phyloP scores from a whole-genome alignment of 83 land plant species.

The Picea abies region DNA sequence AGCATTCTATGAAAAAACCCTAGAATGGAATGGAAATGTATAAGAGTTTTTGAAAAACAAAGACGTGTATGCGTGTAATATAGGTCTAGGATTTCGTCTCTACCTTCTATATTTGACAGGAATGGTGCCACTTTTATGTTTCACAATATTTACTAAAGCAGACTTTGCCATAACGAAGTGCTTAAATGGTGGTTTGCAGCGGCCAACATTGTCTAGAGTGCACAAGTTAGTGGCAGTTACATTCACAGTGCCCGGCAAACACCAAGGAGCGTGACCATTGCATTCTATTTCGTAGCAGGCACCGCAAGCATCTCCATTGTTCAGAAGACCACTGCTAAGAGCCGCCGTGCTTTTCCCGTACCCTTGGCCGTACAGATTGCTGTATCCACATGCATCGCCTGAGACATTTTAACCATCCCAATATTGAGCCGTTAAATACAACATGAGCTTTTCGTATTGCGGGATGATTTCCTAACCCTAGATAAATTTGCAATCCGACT shows the following conservation, averaged over 20 bases:
- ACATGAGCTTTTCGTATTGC: too few relatives aligned
- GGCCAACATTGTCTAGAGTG: constrained; percentile 30
- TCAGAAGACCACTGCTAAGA: constrained; percentile 40
- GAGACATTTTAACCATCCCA: too few relatives aligned
- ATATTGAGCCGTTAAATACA: too few relatives aligned
- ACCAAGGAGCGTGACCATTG: constrained; percentile 37
- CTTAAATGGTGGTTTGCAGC: constrained; percentile 48
- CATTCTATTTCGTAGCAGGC: constrained; percentile 46
- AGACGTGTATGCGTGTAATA: too few relatives aligned
- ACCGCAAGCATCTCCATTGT: constrained; percentile 41
- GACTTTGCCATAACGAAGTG: constrained; percentile 56
- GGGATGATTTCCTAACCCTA: too few relatives aligned
- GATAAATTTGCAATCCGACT: too few relatives aligned
- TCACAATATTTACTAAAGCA: constrained; percentile 20
- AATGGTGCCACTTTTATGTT: neutral
- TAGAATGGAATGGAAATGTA: too few relatives aligned
- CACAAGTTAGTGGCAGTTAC: constrained; percentile 59
- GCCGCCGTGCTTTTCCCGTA: constrained; percentile 52
- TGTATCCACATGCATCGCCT: constrained; percentile 68
- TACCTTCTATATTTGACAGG: constrained; percentile 2
- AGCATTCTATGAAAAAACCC: too few relatives aligned
- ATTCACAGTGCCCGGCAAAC: constrained; percentile 27
- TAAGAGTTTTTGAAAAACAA: too few relatives aligned
- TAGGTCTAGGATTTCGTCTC: too few relatives aligned
- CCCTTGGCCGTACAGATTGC: constrained; percentile 32